These are phyloP conservation scores for Puccinia polysora DNA, from an alignment of 1,284 basidiomycete species.

Conservation along the genomic window DNA sequence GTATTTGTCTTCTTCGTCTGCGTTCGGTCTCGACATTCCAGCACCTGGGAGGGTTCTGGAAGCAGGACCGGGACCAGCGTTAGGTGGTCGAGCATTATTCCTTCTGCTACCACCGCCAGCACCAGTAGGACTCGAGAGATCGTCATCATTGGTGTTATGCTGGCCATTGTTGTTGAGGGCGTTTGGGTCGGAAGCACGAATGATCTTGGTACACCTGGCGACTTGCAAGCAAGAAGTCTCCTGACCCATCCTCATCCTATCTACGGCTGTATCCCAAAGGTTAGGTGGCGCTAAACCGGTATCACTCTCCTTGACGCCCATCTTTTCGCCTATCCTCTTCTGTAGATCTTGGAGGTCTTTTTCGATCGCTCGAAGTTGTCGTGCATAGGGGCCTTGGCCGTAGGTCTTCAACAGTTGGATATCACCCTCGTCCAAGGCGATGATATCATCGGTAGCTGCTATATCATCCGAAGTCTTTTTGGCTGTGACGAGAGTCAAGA, in stretches of 20 bases:
- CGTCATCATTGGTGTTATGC: too few species aligned
- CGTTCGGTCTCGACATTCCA: slow-evolving; percentile 63
- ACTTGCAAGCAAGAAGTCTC: slow-evolving; percentile 65
- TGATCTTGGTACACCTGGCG: slow-evolving; percentile 97
- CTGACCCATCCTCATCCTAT: slow-evolving; percentile 56
- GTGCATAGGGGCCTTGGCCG: slow-evolving; percentile 95
- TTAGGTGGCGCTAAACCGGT: slow-evolving; percentile 95
- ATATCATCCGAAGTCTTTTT: slow-evolving; percentile 44
- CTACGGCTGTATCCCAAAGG: slow-evolving; percentile 86
- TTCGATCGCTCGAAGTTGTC: slow-evolving; percentile 81
- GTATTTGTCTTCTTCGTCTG: slow-evolving; percentile 91
- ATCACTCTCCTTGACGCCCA: slow-evolving; percentile 92
- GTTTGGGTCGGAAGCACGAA: slow-evolving; percentile 59
- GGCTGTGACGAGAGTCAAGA: slow-evolving; percentile 13
- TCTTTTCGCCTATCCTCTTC: slow-evolving; percentile 61
- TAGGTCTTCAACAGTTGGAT: slow-evolving; percentile 99
- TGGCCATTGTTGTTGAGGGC: slow-evolving; percentile 45
- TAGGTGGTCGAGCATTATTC: too few species aligned
- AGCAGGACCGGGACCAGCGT: too few species aligned
- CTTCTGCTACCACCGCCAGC: slow-evolving; percentile 39
- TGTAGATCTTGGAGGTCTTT: slow-evolving; percentile 92
- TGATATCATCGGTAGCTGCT: slow-evolving; percentile 40
- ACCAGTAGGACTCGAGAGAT: too few species aligned
- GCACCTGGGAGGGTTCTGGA: slow-evolving; percentile 36
- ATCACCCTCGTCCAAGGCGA: slow-evolving; percentile 93